Conservation (phyloP, 805 yeast genomes). For the Saturnispora hagleri region DNA sequence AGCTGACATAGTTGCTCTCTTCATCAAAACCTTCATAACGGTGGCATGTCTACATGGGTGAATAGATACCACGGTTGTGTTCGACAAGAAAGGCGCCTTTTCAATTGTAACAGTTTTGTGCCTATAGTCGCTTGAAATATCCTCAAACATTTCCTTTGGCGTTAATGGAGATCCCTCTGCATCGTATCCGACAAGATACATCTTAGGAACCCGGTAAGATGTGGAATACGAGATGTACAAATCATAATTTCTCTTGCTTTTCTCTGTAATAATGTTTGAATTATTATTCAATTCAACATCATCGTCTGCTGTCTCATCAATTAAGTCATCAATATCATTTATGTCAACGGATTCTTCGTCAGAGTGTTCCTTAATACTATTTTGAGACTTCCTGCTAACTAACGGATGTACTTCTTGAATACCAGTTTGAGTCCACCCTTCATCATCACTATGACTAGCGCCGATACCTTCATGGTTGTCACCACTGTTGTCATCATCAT, state of each 20-base stretch:
- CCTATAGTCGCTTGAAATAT: conserved; percentile 82
- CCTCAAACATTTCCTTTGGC: conserved; percentile 91
- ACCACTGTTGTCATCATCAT: conserved; percentile 1
- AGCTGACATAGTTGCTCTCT: conserved; percentile 50
- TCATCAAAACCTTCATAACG: conserved; percentile 85
- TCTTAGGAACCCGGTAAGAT: conserved; percentile 89
- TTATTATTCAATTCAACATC: conserved; percentile 15
- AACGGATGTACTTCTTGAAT: background rate
- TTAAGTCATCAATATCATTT: conserved; percentile 34
- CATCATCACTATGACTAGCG: background rate
- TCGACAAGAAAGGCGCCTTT: conserved; percentile 72
- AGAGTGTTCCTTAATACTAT: conserved; percentile 9
- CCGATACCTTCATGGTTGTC: background rate
- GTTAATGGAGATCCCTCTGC: conserved; percentile 76
- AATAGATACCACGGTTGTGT: conserved; percentile 74
- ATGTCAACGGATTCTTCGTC: conserved; percentile 23
- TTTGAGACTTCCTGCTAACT: background rate
- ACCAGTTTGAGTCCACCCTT: conserved; percentile 2
- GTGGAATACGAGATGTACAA: conserved; percentile 89
- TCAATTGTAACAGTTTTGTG: conserved; percentile 96
- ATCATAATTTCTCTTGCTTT: conserved; percentile 64
- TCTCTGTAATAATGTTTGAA: conserved; percentile 28
- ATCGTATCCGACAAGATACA: conserved; percentile 83
- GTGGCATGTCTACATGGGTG: conserved; percentile 95
- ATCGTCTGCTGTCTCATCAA: conserved; percentile 28